Base-by-base conservation (phyloP, 1,139 yeast species). In the Suhomyces anneliseae region DNA sequence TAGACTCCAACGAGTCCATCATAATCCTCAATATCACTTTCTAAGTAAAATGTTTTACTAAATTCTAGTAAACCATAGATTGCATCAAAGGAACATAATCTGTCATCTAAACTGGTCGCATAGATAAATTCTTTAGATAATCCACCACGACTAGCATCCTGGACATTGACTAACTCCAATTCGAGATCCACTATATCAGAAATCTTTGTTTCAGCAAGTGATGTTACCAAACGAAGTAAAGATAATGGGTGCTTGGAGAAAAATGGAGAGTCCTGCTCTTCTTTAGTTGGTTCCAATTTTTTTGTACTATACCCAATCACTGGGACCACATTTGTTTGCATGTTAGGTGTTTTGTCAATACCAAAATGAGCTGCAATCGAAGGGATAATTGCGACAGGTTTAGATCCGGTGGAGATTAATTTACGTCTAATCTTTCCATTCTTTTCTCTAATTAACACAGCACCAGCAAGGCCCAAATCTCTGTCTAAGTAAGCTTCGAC, bases 401-500 rank as follows among this genome's bases (percentile, higher is more conserved):
- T 62, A 1, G 70, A 68, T 3, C 72, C 57, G 55, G 78, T 72
- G 41, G 67, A 67, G 9, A 75, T 65, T 41, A 72, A 56, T 42
- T 61, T 59, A 8, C 66, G 60, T 6, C 39, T 43, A 8, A 69
- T 53, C 38, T 58, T 59, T 1, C 66, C 73, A 43, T 56, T 50
- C 12, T 50, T 47, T 24, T 53, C 60, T 47, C 59, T 62, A 7
- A 71, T 64, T 45, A 71, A 58, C 33, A 74, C 61, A 40, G 73
- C 60, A 10, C 80, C 80, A n/a, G 79, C 79, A 44, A 75, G 55
- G 7, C 77, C 79, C 49, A 75, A 69, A 54, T 75, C 80, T 52
- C 80, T 60, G 53, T 74, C 78, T 59, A 72, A 64, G 76, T 78
- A 72, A 3, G 67, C 54, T 24, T 60, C 57, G 10, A 61, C 64